Evolutionary conservation across 2,329 filamentous ascomycete species (phyloP), one percentile per base, ranked within the genome.

Genomic region (Alternaria triticimaculans): DNA sequence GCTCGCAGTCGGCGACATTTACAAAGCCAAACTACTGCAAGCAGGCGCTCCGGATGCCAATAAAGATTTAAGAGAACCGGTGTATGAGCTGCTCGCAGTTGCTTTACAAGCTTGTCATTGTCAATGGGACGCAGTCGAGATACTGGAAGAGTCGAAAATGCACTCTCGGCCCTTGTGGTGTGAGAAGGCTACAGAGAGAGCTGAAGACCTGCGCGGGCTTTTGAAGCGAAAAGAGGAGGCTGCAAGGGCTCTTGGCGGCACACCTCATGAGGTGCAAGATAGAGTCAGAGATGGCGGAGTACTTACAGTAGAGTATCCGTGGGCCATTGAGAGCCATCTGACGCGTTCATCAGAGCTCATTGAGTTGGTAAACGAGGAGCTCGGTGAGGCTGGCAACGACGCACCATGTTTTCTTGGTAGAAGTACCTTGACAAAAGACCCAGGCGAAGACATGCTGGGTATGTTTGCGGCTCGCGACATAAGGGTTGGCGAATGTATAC

Each of bases 1-100:
- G 56, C 67, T 79, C 12, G 72, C 70, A 10, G 70, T 73, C 1
- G 76, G 76, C 4, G 76, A 78, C 44, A 67, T 68, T 0, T 78
- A 77, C 46, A 77, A 75, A 68, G 74, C 76, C 1, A 67, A 66
- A 25, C 66, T 78, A n/a, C 59, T 78, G 10, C 66, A 74, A 30
- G 70, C 77, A 51, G 72, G 75, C 15, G 62, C 60, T 8, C 30
- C 30, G 5, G 10, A 33, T 26, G 12, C n/a, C 25, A 26, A 56
- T n/a, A 28, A 57, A 9, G 25, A 56, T 21, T 3, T 30, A 18
- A 41, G 51, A 14, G 10, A 43, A 2, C 21, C 53, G 8, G 48
- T 72, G 11, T 64, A 69, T 51, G 46, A 56, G 5, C 44, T 57
- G n/a, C 62, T 69, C 2, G 56, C 58, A 8, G 65, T 73, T 21